Conservation (phyloP, 2,329 filamentous ascomycete species). For the Rutstroemia sp. region DNA sequence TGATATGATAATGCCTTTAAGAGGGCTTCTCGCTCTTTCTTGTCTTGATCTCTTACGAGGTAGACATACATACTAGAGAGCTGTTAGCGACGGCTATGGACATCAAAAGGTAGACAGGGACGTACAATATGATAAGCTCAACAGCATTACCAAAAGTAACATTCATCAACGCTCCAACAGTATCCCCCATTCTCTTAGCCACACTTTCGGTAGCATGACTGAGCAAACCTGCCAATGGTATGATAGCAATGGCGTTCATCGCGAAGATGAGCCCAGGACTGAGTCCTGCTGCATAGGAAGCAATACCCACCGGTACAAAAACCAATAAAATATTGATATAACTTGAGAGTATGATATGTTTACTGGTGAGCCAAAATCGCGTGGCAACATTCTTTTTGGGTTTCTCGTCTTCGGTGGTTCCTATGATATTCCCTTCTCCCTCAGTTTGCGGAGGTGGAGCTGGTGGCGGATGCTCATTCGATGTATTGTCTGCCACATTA, state of each 20-base stretch:
- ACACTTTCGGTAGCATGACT: conserved; percentile 71
- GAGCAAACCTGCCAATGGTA: conserved; percentile 65
- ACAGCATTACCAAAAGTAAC: conserved; percentile 75
- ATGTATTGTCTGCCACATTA: conserved; percentile 31
- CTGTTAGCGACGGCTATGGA: conserved; percentile 18
- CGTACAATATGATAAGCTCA: conserved; percentile 69
- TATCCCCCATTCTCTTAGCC: conserved; percentile 64
- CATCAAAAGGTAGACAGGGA: not conserved
- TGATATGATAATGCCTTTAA: conserved; percentile 37
- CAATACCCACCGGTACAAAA: conserved; percentile 73
- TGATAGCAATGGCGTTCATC: conserved; percentile 68
- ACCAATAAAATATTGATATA: conserved; percentile 72
- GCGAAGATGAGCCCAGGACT: conserved; percentile 60
- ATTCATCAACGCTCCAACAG: conserved; percentile 65
- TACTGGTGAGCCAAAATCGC: conserved; percentile 33
- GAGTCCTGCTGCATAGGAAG: conserved; percentile 45
- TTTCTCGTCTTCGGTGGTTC: conserved; percentile 18
- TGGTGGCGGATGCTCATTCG: conserved; percentile 32
- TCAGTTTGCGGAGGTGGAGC: conserved; percentile 42
- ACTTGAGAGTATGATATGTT: conserved; percentile 60
- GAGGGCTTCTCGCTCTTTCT: conserved; percentile 38
- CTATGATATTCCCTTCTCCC: conserved; percentile 51
- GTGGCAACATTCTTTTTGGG: conserved; percentile 23
- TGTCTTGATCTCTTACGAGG: conserved; percentile 36
- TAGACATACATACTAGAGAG: conserved; percentile 46